A percentile compares a stretch with the other conserved stretches of the same genome.
Evolutionary conservation across 495 filamentous ascomycete genomes (phyloP).

Genomic region (Lophium mytilinum): DNA sequence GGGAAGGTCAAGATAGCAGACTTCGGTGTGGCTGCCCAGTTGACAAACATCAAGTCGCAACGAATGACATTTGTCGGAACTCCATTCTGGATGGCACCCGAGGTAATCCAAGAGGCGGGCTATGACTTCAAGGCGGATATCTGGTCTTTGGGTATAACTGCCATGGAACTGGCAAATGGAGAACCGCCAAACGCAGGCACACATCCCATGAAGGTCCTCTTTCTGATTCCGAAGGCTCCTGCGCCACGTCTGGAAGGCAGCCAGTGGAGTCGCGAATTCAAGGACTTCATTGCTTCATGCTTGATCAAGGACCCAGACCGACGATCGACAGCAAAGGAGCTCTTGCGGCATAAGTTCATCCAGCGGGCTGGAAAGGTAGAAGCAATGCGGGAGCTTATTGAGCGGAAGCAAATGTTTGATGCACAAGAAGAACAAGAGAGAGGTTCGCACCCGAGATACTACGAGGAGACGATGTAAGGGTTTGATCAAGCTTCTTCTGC

Average conservation of each 20-base stretch:
- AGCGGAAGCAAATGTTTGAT: conserved; percentile 73
- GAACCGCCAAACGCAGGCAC: conserved; percentile 86
- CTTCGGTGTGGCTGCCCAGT: conserved; percentile 93
- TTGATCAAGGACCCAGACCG: conserved; percentile 82
- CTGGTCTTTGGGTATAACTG: conserved; percentile 95
- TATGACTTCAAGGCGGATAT: conserved; percentile 98
- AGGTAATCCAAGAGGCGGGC: conserved; percentile 93
- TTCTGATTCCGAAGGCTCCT: conserved; percentile 87
- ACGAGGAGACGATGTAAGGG: conserved; percentile 74
- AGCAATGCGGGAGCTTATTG: conserved; percentile 76
- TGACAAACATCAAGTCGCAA: conserved; percentile 96
- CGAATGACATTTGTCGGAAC: conserved; percentile 98
- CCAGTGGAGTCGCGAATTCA: conserved; percentile 81
- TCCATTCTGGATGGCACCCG: conserved; percentile 99
- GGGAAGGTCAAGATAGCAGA: conserved; percentile 95
- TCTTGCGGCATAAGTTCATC: conserved; percentile 87
- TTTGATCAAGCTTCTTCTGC: background rate
- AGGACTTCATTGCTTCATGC: conserved; percentile 85
- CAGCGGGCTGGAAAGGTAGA: conserved; percentile 76
- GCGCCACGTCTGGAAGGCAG: conserved; percentile 78
- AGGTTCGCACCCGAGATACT: conserved; percentile 60
- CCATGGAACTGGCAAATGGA: conserved; percentile 85
- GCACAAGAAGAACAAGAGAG: conserved; percentile 43
- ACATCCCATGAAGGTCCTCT: conserved; percentile 98
- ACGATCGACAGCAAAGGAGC: conserved; percentile 75